Evolutionary conservation across 257 asterid species (phyloP), one percentile per base, ranked within the genome.

Genomic region (Capsicum rhomboideum): DNA sequence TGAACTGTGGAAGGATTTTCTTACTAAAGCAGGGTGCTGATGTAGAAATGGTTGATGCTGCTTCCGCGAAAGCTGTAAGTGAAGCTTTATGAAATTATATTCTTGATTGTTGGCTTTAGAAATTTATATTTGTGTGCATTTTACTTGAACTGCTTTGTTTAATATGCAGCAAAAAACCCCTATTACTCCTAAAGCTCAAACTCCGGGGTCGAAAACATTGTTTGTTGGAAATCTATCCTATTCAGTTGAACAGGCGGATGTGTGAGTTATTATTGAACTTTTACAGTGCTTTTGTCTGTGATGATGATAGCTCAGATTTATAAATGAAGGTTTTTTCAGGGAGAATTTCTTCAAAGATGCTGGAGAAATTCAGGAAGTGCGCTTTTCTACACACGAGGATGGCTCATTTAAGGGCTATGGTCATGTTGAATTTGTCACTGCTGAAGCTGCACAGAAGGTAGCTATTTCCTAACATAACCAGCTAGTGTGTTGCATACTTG

Each of bases 381-480:
- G 98, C 20, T 90, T 96, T 83, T 90, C 91, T 42, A 88, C 87
- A 80, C 83, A 64, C 46, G 86, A 82, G 6, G 98, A 92, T 23
- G 93, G 93, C 50, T 46, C 90, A 6, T 92, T 92, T 79, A 93
- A 85, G 88, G 99, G 99, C 82, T 94, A 68, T 92, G 99, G 98
- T n/a, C 95, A 93, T 87, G 94, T 93, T 77, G 97, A 96, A 84
- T 96, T 96, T 91, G 92, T 94, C 66, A 84, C 96, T 55, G 78
- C 88, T 52, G 98, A 91, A 82, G 93, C 89, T 64, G 98, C 98
- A 23, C 86, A 85, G 50, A 94, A 93, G 97, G 98, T 96, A 86
- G 0, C 12, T 63, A 16, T 54, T 29, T 79, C 16, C 21, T 18
- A 69, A 21, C 13, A 61, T 78, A 17, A 20, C 46, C 49, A 34